Conservation (phyloP, 176 grass and related monocot species). For the Chrysopogon serrulatus region DNA sequence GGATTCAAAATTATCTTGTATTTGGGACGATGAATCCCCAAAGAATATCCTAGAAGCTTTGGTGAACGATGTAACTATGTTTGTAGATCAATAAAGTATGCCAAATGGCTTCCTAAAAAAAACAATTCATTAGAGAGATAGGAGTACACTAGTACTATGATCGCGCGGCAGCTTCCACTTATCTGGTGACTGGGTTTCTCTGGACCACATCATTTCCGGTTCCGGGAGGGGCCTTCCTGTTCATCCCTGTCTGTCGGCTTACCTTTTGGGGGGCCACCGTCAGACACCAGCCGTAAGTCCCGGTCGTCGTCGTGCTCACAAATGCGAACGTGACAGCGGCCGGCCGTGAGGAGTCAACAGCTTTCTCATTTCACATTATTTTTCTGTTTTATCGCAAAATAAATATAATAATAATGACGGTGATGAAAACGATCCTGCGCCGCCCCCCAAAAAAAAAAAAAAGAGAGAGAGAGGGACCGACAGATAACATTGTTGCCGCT, state of each 20-base stretch:
- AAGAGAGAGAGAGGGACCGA: too few relatives aligned
- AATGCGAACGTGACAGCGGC: neutral
- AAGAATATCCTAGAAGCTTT: too few relatives aligned
- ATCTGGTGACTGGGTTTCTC: neutral
- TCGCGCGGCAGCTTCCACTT: constrained; percentile 12
- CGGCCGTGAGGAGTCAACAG: neutral
- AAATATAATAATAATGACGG: too few relatives aligned
- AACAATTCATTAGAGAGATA: neutral
- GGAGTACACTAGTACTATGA: neutral
- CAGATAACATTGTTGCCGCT: neutral
- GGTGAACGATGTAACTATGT: too few relatives aligned
- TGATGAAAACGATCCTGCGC: neutral
- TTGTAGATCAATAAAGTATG: too few relatives aligned
- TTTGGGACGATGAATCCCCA: too few relatives aligned
- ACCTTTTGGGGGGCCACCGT: constrained; percentile 13
- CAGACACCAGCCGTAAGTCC: neutral
- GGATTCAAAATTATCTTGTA: too few relatives aligned
- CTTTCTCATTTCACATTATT: neutral
- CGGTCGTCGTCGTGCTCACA: neutral
- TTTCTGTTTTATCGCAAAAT: neutral
- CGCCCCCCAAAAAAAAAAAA: neutral
- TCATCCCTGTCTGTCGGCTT: neutral
- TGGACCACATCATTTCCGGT: neutral
- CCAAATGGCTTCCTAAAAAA: too few relatives aligned
- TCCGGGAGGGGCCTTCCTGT: too few relatives aligned